These are phyloP conservation scores for thale cress (Arabidopsis thaliana) DNA, from an alignment of 345 rosid species.

Conservation along the genomic window DNA sequence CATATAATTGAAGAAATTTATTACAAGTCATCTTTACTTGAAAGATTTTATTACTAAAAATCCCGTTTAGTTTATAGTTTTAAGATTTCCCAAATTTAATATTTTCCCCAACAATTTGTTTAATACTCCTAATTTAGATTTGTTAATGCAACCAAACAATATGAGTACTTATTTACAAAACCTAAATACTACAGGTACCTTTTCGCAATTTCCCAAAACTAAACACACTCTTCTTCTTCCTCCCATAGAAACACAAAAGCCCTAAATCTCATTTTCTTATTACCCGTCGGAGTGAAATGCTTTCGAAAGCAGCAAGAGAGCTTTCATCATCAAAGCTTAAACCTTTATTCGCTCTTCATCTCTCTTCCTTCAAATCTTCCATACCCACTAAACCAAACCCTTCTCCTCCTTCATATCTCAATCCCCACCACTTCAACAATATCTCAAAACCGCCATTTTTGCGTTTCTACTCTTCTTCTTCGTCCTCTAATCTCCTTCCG, in stretches of 20 bases:
- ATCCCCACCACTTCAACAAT: conserved; percentile 13
- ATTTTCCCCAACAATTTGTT: too few species aligned
- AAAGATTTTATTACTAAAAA: too few species aligned
- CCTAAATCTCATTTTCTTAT: conserved; percentile 30
- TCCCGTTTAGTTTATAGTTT: too few species aligned
- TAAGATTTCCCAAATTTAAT: too few species aligned
- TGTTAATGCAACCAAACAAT: background rate
- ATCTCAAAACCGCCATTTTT: conserved; percentile 19
- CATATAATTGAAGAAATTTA: too few species aligned
- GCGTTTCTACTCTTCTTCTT: conserved; percentile 45
- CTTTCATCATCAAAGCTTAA: conserved; percentile 61
- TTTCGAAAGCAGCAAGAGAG: conserved; percentile 51
- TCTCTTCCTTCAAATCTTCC: conserved; percentile 38
- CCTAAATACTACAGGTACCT: background rate
- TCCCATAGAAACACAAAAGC: background rate
- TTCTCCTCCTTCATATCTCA: conserved; percentile 29
- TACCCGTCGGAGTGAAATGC: conserved; percentile 34
- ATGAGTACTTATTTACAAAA: background rate
- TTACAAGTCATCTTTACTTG: too few species aligned
- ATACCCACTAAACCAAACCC: conserved; percentile 3
- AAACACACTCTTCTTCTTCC: conserved; percentile 33
- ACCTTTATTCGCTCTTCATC: conserved; percentile 46
- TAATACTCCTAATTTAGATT: too few species aligned
- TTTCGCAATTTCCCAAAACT: conserved; percentile 3
- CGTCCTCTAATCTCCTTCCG: conserved; percentile 37